These are phyloP conservation scores for Amanita rimosa DNA, from an alignment of 768 basidiomycete genomes.

Conservation along the genomic window DNA sequence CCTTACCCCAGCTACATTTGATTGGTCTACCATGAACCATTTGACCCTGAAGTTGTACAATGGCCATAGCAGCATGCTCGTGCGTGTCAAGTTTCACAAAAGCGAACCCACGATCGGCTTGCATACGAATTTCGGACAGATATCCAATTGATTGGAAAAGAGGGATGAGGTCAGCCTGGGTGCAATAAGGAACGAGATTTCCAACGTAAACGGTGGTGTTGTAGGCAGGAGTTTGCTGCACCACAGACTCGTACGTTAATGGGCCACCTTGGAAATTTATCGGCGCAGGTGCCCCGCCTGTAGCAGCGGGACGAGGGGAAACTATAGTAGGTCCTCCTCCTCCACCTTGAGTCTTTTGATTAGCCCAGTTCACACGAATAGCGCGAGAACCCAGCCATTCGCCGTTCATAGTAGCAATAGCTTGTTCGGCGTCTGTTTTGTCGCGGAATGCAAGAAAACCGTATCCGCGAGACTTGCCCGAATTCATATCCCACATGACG, in stretches of 20 bases:
- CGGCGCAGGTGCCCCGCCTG: constrained; percentile 70
- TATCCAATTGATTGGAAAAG: constrained; percentile 98
- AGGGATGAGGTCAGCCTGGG: constrained; percentile 95
- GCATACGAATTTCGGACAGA: constrained; percentile 98
- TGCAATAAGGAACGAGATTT: constrained; percentile 94
- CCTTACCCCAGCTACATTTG: constrained; percentile 99
- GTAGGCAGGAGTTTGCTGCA: constrained; percentile 85
- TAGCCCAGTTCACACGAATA: constrained; percentile 99
- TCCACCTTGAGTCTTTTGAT: constrained; percentile 91
- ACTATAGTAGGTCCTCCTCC: constrained; percentile 12
- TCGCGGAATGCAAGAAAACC: constrained; percentile 98
- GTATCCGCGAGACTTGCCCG: constrained; percentile 95
- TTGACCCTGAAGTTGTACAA: constrained; percentile 93
- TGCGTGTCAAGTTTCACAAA: constrained; percentile 99
- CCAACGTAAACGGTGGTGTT: constrained; percentile 98
- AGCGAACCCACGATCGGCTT: constrained; percentile 96
- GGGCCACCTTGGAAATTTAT: constrained; percentile 88
- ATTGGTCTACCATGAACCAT: constrained; percentile 96
- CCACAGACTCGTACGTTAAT: constrained; percentile 86
- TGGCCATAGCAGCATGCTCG: constrained; percentile 97
- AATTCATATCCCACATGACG: constrained; percentile 99
- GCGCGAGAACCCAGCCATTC: constrained; percentile 98
- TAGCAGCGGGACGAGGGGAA: constrained; percentile 31
- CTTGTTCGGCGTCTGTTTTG: constrained; percentile 98
- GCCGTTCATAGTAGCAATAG: constrained; percentile 99